Conservation (phyloP, 768 basidiomycete species). For the Tremella mesenterica region DNA sequence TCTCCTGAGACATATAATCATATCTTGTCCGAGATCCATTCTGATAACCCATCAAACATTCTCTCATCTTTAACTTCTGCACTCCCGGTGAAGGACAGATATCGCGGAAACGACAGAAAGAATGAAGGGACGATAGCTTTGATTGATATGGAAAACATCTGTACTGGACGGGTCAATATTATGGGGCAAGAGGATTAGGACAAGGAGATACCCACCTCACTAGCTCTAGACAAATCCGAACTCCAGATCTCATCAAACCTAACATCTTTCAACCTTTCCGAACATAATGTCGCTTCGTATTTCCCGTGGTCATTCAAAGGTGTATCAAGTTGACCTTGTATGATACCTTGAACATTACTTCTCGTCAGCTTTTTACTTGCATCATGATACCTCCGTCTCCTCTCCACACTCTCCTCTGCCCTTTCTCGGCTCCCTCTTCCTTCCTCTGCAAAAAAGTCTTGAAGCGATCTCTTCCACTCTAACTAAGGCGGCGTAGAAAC, state of each 20-base stretch:
- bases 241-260: constrained; percentile 57
- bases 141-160: too few relatives aligned
- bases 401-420: too few relatives aligned
- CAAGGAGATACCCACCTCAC: constrained; percentile 54
- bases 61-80: too few relatives aligned
- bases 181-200: neutral
- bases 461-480: too few relatives aligned
- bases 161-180: too few relatives aligned
- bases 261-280: constrained; percentile 45
- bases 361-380: neutral
- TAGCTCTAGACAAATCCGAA: constrained; percentile 65
- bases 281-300: constrained; percentile 26
- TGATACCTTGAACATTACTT: constrained; percentile 33
- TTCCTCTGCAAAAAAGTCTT: too few relatives aligned
- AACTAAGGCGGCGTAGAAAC: neutral
- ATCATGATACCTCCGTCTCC: too few relatives aligned
- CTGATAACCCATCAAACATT: too few relatives aligned
- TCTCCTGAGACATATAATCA: neutral
- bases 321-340: constrained; percentile 43
- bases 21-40: neutral
- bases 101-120: too few relatives aligned
- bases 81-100: too few relatives aligned
- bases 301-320: constrained; percentile 37
- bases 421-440: too few relatives aligned
- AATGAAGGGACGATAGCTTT: too few relatives aligned